phyloP scores from a whole-genome alignment of 805 yeast genomes.

The Torulaspora quercuum region DNA sequence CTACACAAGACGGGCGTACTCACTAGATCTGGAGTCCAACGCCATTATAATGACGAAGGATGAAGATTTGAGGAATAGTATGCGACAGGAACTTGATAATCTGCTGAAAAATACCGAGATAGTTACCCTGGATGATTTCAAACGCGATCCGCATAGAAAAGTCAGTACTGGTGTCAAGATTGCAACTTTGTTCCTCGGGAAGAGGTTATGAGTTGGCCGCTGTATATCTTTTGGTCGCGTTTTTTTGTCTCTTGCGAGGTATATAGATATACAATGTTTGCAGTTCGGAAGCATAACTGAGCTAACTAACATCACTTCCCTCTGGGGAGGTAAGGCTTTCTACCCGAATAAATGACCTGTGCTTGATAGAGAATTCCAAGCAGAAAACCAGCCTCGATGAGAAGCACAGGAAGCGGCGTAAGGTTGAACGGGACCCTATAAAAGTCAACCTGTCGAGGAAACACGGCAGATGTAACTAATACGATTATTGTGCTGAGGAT shows the following conservation, averaged over 20 bases:
- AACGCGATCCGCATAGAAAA: slow-evolving; percentile 54
- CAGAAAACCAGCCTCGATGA: slow-evolving; percentile 19
- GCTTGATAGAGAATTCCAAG: slow-evolving; percentile 27
- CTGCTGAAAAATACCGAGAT: slow-evolving; percentile 51
- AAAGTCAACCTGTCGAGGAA: slow-evolving; percentile 10
- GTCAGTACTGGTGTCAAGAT: slow-evolving; percentile 61
- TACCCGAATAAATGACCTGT: slow-evolving; percentile 25
- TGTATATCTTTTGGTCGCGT: no score
- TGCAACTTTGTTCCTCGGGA: slow-evolving; percentile 63
- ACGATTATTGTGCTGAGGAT: slow-evolving; percentile 9
- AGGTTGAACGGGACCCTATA: slow-evolving; percentile 27
- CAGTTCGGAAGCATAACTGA: no score
- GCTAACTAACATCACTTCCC: slow-evolving; percentile 9
- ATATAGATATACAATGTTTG: no score
- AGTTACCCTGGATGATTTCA: slow-evolving; percentile 59
- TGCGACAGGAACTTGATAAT: slow-evolving; percentile 63
- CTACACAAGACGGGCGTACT: slow-evolving; percentile 85
- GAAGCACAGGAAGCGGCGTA: slow-evolving; percentile 20
- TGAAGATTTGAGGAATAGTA: slow-evolving; percentile 48
- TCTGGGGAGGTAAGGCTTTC: slow-evolving; percentile 24
- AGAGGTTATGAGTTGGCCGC: no score
- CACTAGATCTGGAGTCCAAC: slow-evolving; percentile 83
- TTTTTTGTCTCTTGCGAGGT: no score
- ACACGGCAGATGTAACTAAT: slow-evolving; percentile 4
- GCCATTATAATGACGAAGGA: slow-evolving; percentile 75